A percentile compares a stretch with the other conserved stretches of the same genome.
Evolutionary conservation across 495 filamentous ascomycete genomes (phyloP).

Genomic region (Hypoxylon lenormandii): DNA sequence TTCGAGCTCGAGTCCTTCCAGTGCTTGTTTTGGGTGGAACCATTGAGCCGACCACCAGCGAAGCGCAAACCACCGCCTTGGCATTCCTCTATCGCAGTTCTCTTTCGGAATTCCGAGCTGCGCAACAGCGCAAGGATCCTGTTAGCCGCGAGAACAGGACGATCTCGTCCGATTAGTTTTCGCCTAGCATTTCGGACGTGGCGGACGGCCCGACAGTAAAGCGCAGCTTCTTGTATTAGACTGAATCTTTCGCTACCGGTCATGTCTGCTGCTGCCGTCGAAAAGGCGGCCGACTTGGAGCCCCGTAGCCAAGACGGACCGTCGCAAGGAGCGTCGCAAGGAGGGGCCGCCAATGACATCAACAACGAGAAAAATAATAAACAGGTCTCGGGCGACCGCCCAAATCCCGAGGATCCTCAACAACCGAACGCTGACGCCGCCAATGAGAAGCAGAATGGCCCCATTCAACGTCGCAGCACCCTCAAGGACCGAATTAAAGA

Average conservation of each 20-base stretch:
- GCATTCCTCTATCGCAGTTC: slow-evolving; percentile 25
- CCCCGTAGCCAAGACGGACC: slow-evolving; percentile 34
- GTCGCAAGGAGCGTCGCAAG: slow-evolving; percentile 29
- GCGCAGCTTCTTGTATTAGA: slow-evolving; percentile 8
- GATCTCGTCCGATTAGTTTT: slow-evolving; percentile 6
- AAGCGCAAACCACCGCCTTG: slow-evolving; percentile 36
- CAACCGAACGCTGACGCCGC: slow-evolving; percentile 16
- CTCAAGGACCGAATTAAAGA: slow-evolving; percentile 64
- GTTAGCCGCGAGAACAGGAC: slow-evolving; percentile 15
- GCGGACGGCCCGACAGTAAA: slow-evolving; percentile 12
- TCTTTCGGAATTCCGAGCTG: slow-evolving; percentile 25
- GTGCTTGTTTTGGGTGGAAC: slow-evolving; percentile 26
- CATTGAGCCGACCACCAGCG: slow-evolving; percentile 12
- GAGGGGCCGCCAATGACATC: slow-evolving; percentile 18
- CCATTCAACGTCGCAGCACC: slow-evolving; percentile 25
- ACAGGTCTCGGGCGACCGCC: slow-evolving; percentile 30
- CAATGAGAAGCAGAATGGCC: slow-evolving; percentile 35
- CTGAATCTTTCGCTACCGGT: slow-evolving; percentile 2
- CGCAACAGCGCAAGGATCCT: slow-evolving; percentile 19
- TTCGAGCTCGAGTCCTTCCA: slow-evolving; percentile 17
- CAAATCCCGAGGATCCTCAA: slow-evolving; percentile 16
- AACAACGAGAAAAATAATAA: slow-evolving; percentile 38
- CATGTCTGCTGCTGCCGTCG: slow-evolving; percentile 19
- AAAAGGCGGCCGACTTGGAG: slow-evolving; percentile 17
- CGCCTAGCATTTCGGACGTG: slow-evolving; percentile 13